These are phyloP conservation scores for Blastobotrys petasosporus DNA, from an alignment of 1,139 yeast species.

Conservation along the genomic window DNA sequence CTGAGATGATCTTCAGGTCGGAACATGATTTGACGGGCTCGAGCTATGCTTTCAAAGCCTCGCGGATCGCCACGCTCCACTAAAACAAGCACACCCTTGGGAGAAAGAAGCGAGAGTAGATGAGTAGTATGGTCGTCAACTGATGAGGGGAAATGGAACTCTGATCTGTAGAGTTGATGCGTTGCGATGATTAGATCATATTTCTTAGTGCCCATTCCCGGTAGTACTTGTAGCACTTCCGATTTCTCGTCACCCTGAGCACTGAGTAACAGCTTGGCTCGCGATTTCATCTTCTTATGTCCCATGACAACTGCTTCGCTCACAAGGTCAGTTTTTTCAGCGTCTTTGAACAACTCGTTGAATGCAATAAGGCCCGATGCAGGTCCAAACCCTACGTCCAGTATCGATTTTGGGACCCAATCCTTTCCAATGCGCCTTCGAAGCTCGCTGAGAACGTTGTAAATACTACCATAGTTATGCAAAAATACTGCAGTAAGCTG, in stretches of 20 bases:
- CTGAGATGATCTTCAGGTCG: constrained; percentile 65
- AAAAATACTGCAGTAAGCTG: constrained; percentile 78
- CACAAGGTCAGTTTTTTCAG: constrained; percentile 36
- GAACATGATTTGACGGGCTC: constrained; percentile 84
- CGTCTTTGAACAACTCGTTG: constrained; percentile 64
- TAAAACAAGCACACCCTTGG: constrained; percentile 71
- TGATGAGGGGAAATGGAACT: constrained; percentile 54
- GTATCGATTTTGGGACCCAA: constrained; percentile 59
- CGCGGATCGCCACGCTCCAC: constrained; percentile 85
- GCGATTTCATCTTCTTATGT: constrained; percentile 63
- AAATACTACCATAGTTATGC: constrained; percentile 72
- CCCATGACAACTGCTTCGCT: constrained; percentile 76
- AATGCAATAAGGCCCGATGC: constrained; percentile 87
- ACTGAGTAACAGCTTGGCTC: constrained; percentile 71
- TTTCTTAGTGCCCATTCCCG: constrained; percentile 20
- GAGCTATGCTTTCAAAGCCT: constrained; percentile 82
- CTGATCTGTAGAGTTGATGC: constrained; percentile 64
- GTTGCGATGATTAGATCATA: constrained; percentile 85
- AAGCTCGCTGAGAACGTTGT: constrained; percentile 63
- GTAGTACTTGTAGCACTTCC: constrained; percentile 17
- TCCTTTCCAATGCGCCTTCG: constrained; percentile 45
- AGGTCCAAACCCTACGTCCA: constrained; percentile 89
- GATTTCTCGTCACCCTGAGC: constrained; percentile 44
- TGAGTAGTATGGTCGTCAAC: constrained; percentile 65
- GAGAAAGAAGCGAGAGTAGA: constrained; percentile 56